phyloP scores from a whole-genome alignment of 106 monocot species.

The Allium sativum region DNA sequence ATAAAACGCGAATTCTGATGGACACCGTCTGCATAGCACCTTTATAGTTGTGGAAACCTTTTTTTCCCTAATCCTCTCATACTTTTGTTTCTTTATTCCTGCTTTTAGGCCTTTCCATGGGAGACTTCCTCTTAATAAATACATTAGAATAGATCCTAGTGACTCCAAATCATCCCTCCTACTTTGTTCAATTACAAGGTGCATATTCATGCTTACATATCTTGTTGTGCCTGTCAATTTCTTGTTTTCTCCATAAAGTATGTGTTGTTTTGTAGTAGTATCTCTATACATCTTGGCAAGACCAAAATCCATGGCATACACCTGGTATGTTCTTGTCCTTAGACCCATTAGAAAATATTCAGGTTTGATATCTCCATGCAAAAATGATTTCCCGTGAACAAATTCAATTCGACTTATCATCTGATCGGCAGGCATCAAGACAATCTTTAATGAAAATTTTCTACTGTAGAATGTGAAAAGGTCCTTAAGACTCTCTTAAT shows the following conservation, averaged over 20 bases:
- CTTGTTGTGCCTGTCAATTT: conserved; percentile 56
- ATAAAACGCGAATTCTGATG: conserved; percentile 69
- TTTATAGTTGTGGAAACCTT: conserved; percentile 76
- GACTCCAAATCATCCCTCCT: conserved; percentile 91
- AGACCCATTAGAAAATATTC: conserved; percentile 79
- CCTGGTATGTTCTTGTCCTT: conserved; percentile 67
- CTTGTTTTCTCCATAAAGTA: conserved; percentile 64
- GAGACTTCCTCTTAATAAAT: conserved; percentile 81
- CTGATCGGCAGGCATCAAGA: conserved; percentile 48
- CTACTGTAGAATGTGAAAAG: conserved; percentile 41
- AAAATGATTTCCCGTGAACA: conserved; percentile 65
- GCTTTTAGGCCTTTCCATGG: conserved; percentile 85
- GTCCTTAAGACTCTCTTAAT: conserved; percentile 47
- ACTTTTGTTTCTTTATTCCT: conserved; percentile 75
- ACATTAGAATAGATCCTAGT: conserved; percentile 82
- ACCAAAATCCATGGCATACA: conserved; percentile 67
- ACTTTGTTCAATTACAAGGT: conserved; percentile 76
- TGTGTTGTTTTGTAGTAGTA: conserved; percentile 43
- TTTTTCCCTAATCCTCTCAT: conserved; percentile 70
- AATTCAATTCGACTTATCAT: conserved; percentile 67
- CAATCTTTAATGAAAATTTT: conserved; percentile 39
- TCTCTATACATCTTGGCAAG: conserved; percentile 72
- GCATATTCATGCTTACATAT: conserved; percentile 56
- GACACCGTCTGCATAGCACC: conserved; percentile 65
- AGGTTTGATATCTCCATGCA: conserved; percentile 75